Evolutionary conservation across 495 filamentous ascomycete species (phyloP).

Genomic region (Talaromyces liani): DNA sequence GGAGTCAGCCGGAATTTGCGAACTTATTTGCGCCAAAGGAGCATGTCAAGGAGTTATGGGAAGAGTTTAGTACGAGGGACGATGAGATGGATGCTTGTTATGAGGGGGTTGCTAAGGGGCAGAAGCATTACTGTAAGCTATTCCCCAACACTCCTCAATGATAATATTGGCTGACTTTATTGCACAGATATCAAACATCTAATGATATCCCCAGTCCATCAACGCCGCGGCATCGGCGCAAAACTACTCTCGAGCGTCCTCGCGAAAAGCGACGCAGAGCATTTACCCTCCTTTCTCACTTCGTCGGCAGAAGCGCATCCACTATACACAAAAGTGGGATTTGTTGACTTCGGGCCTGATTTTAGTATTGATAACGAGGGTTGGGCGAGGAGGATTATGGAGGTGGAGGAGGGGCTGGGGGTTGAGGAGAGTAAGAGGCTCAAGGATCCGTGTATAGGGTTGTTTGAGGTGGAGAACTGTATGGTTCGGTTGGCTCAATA

Average conservation of each 20-base stretch:
- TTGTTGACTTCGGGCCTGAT: conserved; percentile 1
- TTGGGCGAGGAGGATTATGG: not conserved
- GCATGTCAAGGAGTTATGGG: not conserved
- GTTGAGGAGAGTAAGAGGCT: not conserved
- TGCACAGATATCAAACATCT: conserved; percentile 14
- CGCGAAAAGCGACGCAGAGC: conserved; percentile 4
- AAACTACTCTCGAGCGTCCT: conserved; percentile 1
- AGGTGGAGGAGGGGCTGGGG: not conserved
- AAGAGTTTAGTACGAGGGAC: not conserved
- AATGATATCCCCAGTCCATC: conserved; percentile 13
- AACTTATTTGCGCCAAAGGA: not conserved
- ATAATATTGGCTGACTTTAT: no score
- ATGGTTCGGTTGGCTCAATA: not conserved
- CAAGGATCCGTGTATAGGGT: not conserved
- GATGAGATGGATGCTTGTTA: conserved; percentile 6
- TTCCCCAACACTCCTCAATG: no score
- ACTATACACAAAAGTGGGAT: not conserved
- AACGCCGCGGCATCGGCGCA: not conserved
- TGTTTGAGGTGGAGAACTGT: conserved; percentile 3
- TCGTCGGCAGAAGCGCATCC: conserved; percentile 1
- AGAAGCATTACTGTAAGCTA: conserved; percentile 6
- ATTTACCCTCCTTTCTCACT: not conserved
- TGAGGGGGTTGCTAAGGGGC: not conserved
- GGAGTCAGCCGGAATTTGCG: not conserved
- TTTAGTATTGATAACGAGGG: conserved; percentile 5